Evolutionary conservation across 768 basidiomycete genomes (phyloP), one percentile per base, ranked within the genome.

Genomic region (Serendipita sp.): DNA sequence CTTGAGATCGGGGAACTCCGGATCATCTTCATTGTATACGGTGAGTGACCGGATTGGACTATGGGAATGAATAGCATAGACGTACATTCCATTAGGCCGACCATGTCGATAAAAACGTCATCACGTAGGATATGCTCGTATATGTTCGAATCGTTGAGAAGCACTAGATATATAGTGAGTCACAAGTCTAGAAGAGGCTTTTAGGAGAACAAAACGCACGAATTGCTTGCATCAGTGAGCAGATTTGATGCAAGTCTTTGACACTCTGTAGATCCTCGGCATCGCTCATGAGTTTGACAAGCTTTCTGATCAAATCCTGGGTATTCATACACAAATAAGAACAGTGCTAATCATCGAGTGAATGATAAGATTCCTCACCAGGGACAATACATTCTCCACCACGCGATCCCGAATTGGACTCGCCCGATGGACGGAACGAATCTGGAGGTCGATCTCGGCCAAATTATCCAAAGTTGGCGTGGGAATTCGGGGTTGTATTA

Each of bases 31-130:
- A 66, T 30, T 58, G 24, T 41, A 41, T 5, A 4, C 38, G 38
- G 13, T 41, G 66, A 66, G 38, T 64, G 45, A 32, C 24, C 24
- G 18, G 18, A 51, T 13, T 66, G 37, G 4, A n/a, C 24, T 53
- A 41, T 7, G 48, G 5, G 63, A 65, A 65, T 47, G n/a, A 64
- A 37, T 28, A 64, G 47, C 65, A 30, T 68, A 37, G 16, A 76
- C 90, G 65, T 68, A 95, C 94, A 99, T 80, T 99, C 96, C 67
- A 99, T 84, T 80, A 98, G 95, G 53, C 94, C 93, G 46, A 94
- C 84, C 56, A 97, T 89, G 58, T 91, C 92, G 68, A 88, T 82
- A 75, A 96, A 98, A 63, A 92, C 76, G 44, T 93, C 89, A 70
- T 98, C 94, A 65, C 91, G 86, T 45, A 98, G 80, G 68, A 99